Evolutionary conservation across 129 eudicot genomes (phyloP).

Genomic region (Centrapalus pauciflorus): DNA sequence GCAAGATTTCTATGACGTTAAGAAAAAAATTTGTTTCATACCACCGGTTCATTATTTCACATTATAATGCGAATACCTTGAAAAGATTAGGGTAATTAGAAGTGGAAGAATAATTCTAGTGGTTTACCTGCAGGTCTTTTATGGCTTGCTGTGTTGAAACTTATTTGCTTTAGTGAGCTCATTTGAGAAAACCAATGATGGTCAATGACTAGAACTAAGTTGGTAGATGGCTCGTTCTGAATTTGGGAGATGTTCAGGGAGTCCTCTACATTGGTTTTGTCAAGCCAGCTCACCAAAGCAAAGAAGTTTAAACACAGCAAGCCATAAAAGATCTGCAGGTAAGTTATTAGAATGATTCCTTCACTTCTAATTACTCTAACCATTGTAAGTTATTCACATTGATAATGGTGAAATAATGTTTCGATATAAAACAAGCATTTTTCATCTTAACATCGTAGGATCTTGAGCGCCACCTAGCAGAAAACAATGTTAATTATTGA

Average conservation of each 20-base stretch:
- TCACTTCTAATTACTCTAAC: slow-evolving; percentile 1
- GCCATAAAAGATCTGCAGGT: slow-evolving; percentile 89
- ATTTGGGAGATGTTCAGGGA: slow-evolving; percentile 38
- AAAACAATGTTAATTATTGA: slow-evolving; percentile 56
- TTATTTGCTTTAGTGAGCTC: too few relatives aligned
- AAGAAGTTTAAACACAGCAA: slow-evolving; percentile 63
- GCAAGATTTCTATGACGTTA: too few relatives aligned
- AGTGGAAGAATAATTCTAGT: too few relatives aligned
- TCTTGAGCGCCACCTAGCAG: slow-evolving; percentile 63
- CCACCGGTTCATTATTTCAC: too few relatives aligned
- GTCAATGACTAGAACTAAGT: too few relatives aligned
- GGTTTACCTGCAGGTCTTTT: too few relatives aligned
- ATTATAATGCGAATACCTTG: too few relatives aligned
- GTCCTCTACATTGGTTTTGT: slow-evolving; percentile 73
- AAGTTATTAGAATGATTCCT: slow-evolving; percentile 5
- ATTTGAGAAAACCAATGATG: too few relatives aligned
- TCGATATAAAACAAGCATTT: neutral
- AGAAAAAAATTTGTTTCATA: too few relatives aligned
- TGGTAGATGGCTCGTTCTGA: neutral
- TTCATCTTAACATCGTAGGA: slow-evolving; percentile 45
- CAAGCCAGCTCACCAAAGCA: slow-evolving; percentile 76
- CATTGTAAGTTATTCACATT: neutral
- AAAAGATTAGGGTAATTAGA: too few relatives aligned
- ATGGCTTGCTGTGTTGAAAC: too few relatives aligned
- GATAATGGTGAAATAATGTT: neutral